Conservation (phyloP, 2,329 filamentous ascomycete genomes). For the Trichoderma afroharzianum region DNA sequence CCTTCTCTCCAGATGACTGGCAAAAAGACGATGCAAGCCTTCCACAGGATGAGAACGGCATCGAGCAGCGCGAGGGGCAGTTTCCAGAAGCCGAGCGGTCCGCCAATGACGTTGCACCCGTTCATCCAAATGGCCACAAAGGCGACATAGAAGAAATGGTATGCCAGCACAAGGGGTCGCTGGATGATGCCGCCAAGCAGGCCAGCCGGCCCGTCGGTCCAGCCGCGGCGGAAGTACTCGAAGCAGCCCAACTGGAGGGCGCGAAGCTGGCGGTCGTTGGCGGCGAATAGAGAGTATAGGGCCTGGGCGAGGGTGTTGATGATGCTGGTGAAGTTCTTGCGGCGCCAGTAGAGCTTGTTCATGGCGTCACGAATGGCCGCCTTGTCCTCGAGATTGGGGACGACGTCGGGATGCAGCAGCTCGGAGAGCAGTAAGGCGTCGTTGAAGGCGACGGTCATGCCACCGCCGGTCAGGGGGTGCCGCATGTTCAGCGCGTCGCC, state of each 20-base stretch:
- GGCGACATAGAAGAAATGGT: constrained; percentile 93
- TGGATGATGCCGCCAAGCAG: constrained; percentile 79
- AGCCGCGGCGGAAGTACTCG: constrained; percentile 77
- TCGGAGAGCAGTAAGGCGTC: constrained; percentile 77
- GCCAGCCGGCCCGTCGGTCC: constrained; percentile 74
- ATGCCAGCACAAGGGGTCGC: constrained; percentile 72
- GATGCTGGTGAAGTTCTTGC: constrained; percentile 77
- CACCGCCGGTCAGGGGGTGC: constrained; percentile 94
- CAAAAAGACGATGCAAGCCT: constrained; percentile 75
- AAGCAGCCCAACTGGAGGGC: constrained; percentile 89
- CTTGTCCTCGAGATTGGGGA: constrained; percentile 68
- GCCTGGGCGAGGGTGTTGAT: constrained; percentile 98
- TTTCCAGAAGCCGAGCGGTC: constrained; percentile 39
- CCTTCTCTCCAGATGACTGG: constrained; percentile 73
- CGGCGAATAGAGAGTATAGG: constrained; percentile 86
- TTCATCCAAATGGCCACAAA: constrained; percentile 77
- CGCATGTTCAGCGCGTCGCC: constrained; percentile 99
- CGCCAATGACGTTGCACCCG: constrained; percentile 36
- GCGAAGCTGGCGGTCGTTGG: constrained; percentile 70
- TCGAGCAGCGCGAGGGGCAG: constrained; percentile 61
- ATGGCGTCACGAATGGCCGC: constrained; percentile 65
- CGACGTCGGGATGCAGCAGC: constrained; percentile 64
- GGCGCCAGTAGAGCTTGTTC: constrained; percentile 75
- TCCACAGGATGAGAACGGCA: constrained; percentile 70
- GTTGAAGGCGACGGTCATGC: constrained; percentile 97